Evolutionary conservation across 345 rosid species (phyloP), one percentile per base, ranked within the genome.

Genomic region (Eucalyptus sideroxylon): DNA sequence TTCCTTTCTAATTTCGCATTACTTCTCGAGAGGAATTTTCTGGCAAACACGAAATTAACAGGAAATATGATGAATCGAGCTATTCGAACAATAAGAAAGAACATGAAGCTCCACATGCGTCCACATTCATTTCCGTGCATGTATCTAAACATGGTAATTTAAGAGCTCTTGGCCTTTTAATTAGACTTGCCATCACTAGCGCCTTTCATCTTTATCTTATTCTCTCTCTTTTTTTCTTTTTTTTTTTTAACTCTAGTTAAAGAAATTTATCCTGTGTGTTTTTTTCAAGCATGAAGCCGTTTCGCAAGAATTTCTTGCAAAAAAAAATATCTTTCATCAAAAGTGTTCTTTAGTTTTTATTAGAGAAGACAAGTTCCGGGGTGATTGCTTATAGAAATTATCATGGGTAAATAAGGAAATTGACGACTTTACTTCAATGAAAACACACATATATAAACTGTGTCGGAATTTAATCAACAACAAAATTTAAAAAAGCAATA

Each of bases 201-300:
- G 50, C 62, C 62, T 31, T 86, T 51, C 59, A 21, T 49, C 42
- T 69, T 31, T 69, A 67, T 31, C 19, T 65, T n/a, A 15, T 15
- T 16, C 17, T 15, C 12, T 10, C 13, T 47, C 1, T 47, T 47
- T 2, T 50, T 5, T 5, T 12, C 3, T 45, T 0, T 50, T 24
- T 7, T 14, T 30, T 50, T 5, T 50, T 50, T 14, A 21, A 47
- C 56, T 86, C 42, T 47, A 50, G 34, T 31, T n/a, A 30, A 86
- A 51, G 42, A 50, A 31, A 51, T 51, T 67, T 69, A 69, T 17
- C 81, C 4, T 16, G 37, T 34, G 37, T 69, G 42, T 4, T 16
- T n/a, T n/a, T 67, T 67, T 31, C 49, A 67, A 67, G 42, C 23
- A 31, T 67, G 42, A 31, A 31, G 42, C 42, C 8, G 19, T 67